phyloP scores from a whole-genome alignment of 345 rosid species.

The Corchorus olitorius region DNA sequence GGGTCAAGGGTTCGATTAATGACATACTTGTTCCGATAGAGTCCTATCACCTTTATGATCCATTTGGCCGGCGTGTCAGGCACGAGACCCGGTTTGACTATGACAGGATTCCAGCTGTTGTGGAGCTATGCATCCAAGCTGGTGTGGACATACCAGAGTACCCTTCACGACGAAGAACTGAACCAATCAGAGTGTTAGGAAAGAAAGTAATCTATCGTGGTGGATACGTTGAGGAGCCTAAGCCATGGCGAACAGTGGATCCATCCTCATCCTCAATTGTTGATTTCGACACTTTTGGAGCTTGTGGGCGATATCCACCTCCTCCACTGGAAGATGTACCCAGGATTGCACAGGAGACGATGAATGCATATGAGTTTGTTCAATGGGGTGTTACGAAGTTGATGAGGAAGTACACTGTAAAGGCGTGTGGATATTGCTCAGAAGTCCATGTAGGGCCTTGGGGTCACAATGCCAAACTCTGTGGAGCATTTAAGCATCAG shows the following conservation, averaged over 20 bases:
- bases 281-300: conserved; percentile 79
- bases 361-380: conserved; percentile 68
- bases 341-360: conserved; percentile 76
- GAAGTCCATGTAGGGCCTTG: conserved; percentile 95
- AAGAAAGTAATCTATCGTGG: conserved; percentile 72
- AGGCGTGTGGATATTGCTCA: conserved; percentile 94
- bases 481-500: conserved; percentile 90
- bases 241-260: conserved; percentile 42
- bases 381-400: conserved; percentile 62
- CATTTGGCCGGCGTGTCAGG: conserved; percentile 73
- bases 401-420: conserved; percentile 74
- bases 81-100: conserved; percentile 82
- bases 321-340: conserved; percentile 55
- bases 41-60: conserved; percentile 84
- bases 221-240: conserved; percentile 63
- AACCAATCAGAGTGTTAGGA: conserved; percentile 75
- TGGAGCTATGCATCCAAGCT: conserved; percentile 89
- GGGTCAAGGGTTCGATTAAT: conserved; percentile 74
- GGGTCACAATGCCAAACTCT: conserved; percentile 91
- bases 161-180: conserved; percentile 77
- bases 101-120: conserved; percentile 84
- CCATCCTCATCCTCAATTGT: conserved; percentile 48
- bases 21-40: conserved; percentile 82
- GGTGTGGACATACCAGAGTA: conserved; percentile 84
- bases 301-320: conserved; percentile 47